Conservation (phyloP, 306 rosid species). For the Lathyrus sativus region DNA sequence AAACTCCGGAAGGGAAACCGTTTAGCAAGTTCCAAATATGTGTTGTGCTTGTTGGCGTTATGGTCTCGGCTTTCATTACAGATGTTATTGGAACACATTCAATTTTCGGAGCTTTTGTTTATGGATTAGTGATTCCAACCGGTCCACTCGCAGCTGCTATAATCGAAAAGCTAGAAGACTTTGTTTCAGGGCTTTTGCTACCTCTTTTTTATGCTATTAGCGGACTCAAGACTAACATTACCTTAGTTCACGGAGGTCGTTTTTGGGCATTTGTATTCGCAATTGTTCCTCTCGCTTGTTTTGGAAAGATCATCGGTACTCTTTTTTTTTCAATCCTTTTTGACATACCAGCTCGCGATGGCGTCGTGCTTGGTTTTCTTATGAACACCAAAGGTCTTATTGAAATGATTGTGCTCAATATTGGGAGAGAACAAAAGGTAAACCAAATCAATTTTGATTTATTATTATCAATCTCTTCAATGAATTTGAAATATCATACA, state of each 20-base stretch:
- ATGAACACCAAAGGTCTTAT: conserved; percentile 88
- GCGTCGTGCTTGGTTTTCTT: conserved; percentile 73
- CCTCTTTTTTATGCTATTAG: conserved; percentile 83
- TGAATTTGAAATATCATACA: background rate
- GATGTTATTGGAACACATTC: conserved; percentile 88
- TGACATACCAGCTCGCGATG: conserved; percentile 68
- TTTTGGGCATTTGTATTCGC: conserved; percentile 47
- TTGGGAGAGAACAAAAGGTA: conserved; percentile 81
- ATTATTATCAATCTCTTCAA: background rate
- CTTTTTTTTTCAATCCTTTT: conserved; percentile 47
- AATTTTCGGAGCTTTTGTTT: conserved; percentile 83
- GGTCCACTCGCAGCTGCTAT: conserved; percentile 80
- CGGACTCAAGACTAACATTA: conserved; percentile 71
- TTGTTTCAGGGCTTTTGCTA: conserved; percentile 77
- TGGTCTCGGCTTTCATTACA: conserved; percentile 72
- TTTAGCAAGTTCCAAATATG: conserved; percentile 62
- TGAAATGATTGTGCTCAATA: conserved; percentile 77
- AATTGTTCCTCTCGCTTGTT: conserved; percentile 50
- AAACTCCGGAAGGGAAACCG: conserved; percentile 74
- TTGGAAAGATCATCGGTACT: conserved; percentile 70
- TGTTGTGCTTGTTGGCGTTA: conserved; percentile 69
- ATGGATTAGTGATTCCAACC: conserved; percentile 71
- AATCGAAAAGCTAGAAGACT: conserved; percentile 86
- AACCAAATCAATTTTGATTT: background rate
- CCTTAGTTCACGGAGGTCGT: conserved; percentile 15